These are phyloP conservation scores for Solanum ossicruentum DNA, from an alignment of 257 asterid species.

Conservation along the genomic window DNA sequence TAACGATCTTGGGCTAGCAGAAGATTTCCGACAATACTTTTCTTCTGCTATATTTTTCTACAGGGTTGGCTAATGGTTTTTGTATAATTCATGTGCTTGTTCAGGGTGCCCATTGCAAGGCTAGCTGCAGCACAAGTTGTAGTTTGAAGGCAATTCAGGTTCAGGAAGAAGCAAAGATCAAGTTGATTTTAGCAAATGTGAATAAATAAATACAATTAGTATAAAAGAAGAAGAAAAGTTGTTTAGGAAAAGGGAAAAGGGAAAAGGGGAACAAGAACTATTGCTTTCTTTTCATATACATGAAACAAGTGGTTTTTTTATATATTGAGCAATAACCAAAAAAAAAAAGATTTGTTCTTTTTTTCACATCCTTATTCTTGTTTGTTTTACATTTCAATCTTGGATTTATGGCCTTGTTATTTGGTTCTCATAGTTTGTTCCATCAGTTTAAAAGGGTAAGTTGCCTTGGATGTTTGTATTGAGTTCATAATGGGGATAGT, in stretches of 20 bases:
- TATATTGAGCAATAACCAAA: background rate
- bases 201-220: constrained; percentile 5
- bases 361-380: background rate
- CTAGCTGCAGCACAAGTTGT: constrained; percentile 93
- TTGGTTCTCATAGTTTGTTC: too few species aligned
- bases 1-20: too few species aligned
- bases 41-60: too few species aligned
- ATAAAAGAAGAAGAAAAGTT: background rate
- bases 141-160: constrained; percentile 7
- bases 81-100: background rate
- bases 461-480: too few species aligned
- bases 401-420: too few species aligned
- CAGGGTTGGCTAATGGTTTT: background rate
- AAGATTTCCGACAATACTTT: too few species aligned
- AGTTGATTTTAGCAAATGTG: constrained; percentile 7
- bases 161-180: background rate
- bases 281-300: background rate
- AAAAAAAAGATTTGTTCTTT: background rate
- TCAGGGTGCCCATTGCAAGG: constrained; percentile 96
- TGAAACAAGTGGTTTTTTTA: background rate
- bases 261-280: background rate
- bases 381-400: too few species aligned
- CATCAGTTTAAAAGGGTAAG: too few species aligned
- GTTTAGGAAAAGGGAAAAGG: background rate
- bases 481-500: too few species aligned